A percentile compares a stretch with the other conserved stretches of the same genome.
phyloP scores from a whole-genome alignment of 169 alveolate species.

The Eimeria necatrix region DNA sequence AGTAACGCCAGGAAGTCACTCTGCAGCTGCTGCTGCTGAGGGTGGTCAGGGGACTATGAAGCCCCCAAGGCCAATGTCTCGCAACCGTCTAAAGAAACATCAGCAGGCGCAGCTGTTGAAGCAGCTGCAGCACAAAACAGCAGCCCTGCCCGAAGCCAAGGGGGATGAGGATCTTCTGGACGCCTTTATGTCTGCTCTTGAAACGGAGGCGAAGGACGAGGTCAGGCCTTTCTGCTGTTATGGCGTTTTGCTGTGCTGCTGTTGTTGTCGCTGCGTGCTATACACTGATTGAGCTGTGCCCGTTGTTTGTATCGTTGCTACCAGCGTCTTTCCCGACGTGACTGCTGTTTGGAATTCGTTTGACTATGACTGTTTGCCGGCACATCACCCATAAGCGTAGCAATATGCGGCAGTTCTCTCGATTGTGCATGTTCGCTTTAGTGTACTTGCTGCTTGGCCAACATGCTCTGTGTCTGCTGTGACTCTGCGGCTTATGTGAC shows the following conservation, averaged over 20 bases:
- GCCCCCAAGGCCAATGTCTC: slow-evolving; percentile 68
- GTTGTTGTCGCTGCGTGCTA: neutral
- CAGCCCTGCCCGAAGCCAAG: slow-evolving; percentile 49
- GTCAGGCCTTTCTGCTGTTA: slow-evolving; percentile 4
- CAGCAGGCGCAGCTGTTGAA: slow-evolving; percentile 78
- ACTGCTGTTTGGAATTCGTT: neutral
- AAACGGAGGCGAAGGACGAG: slow-evolving; percentile 80
- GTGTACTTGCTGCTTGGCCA: too few relatives aligned
- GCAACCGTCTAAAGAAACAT: slow-evolving; percentile 62
- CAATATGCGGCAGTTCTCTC: too few relatives aligned
- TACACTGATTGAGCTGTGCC: neutral
- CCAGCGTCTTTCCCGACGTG: neutral
- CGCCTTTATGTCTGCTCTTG: slow-evolving; percentile 81
- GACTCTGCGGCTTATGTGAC: slow-evolving; percentile 4
- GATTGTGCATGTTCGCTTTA: too few relatives aligned
- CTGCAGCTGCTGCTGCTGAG: slow-evolving; percentile 5
- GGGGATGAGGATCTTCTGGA: slow-evolving; percentile 68
- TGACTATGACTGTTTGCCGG: neutral
- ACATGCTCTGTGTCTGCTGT: neutral
- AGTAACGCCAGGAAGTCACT: neutral
- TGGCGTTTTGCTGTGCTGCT: neutral
- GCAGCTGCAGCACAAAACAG: slow-evolving; percentile 59
- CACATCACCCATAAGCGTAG: too few relatives aligned
- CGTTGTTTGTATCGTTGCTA: neutral
- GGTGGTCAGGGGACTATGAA: slow-evolving; percentile 14